phyloP scores from a whole-genome alignment of 345 rosid genomes.

The Murraya paniculata region DNA sequence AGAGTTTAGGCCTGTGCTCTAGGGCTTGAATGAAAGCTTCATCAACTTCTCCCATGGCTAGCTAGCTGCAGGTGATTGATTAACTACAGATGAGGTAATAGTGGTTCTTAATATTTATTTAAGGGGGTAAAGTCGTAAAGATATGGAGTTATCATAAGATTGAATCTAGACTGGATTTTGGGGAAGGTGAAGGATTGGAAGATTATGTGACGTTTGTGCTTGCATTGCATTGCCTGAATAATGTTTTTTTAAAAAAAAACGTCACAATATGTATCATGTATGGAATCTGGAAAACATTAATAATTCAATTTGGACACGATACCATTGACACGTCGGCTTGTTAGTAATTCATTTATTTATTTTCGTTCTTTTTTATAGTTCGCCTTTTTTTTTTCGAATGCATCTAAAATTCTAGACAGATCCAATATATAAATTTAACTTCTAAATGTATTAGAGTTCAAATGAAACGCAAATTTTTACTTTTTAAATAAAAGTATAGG shows the following conservation, averaged over 20 bases:
- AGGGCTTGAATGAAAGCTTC: constrained; percentile 29
- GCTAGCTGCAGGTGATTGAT: not conserved
- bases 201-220: not conserved
- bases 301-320: not conserved
- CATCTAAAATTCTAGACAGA: too few species aligned
- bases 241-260: too few species aligned
- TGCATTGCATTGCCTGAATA: not conserved
- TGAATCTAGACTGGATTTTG: not conserved
- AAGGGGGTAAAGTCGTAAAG: not conserved
- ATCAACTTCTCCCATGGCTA: constrained; percentile 35
- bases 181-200: not conserved
- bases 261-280: too few species aligned
- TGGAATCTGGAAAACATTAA: not conserved
- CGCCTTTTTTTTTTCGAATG: too few species aligned
- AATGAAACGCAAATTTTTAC: too few species aligned
- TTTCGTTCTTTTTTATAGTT: not conserved
- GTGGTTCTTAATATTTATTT: not conserved
- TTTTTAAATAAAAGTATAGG: too few species aligned
- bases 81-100: too few species aligned
- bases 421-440: too few species aligned
- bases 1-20: constrained; percentile 34
- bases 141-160: not conserved
- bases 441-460: too few species aligned
- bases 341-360: not conserved
- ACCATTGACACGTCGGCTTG: too few species aligned